Evolutionary conservation across 257 asterid species (phyloP).

Genomic region (Petrea volubilis): DNA sequence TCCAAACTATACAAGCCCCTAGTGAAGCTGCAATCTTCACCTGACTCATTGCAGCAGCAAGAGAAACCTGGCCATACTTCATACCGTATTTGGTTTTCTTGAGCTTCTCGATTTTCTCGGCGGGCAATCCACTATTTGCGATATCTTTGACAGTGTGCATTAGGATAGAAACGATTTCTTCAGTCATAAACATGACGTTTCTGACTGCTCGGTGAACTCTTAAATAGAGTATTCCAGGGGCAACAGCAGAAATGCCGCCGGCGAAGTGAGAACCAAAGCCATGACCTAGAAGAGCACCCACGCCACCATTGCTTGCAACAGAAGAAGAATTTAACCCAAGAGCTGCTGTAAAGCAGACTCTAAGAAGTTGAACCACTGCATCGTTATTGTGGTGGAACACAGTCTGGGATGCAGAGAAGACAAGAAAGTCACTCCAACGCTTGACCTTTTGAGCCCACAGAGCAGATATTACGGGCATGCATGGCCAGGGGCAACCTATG

Average conservation of each 20-base stretch:
- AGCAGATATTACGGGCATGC: constrained; percentile 82
- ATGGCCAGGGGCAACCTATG: constrained; percentile 95
- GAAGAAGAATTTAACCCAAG: constrained; percentile 68
- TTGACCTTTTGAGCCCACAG: constrained; percentile 92
- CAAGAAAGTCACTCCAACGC: constrained; percentile 91
- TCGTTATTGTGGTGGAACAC: constrained; percentile 85
- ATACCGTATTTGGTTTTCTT: constrained; percentile 52
- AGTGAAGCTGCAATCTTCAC: constrained; percentile 84
- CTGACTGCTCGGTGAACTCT: constrained; percentile 87
- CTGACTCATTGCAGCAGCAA: constrained; percentile 65
- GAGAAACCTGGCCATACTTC: constrained; percentile 86
- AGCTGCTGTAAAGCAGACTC: constrained; percentile 74
- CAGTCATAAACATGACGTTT: constrained; percentile 68
- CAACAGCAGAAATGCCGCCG: constrained; percentile 79
- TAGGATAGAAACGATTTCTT: constrained; percentile 74
- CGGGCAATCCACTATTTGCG: constrained; percentile 54
- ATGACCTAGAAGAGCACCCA: constrained; percentile 95
- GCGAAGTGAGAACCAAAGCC: constrained; percentile 81
- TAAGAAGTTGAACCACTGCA: constrained; percentile 89
- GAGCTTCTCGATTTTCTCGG: constrained; percentile 57
- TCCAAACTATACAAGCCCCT: constrained; percentile 88
- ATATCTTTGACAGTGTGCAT: constrained; percentile 78
- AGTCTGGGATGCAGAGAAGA: constrained; percentile 78
- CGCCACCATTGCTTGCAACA: constrained; percentile 63
- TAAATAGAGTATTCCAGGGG: constrained; percentile 89